Percentiles rank a stretch among this genome's conserved stretches.
Conservation (phyloP, 2,329 filamentous ascomycete genomes). For the Sporothrix inflata region DNA sequence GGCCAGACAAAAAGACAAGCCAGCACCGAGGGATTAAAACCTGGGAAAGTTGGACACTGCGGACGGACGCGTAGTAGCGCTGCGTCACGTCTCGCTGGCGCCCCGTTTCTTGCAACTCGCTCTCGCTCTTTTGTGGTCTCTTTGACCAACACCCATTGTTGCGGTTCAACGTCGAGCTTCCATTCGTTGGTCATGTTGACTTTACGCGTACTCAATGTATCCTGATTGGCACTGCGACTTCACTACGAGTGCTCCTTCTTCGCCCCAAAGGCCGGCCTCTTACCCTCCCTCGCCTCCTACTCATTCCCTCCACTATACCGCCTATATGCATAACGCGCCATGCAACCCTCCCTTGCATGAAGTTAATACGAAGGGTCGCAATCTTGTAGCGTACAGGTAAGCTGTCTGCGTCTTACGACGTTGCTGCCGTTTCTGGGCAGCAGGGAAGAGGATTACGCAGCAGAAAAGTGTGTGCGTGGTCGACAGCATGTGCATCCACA, state of each 20-base stretch:
- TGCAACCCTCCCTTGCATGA: slow-evolving; percentile 14
- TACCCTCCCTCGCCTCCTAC: not conserved
- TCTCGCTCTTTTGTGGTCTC: not conserved
- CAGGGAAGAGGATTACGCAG: slow-evolving; percentile 16
- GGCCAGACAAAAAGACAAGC: not conserved
- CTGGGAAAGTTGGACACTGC: slow-evolving; percentile 15
- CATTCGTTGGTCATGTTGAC: not conserved
- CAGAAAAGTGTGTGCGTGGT: not conserved
- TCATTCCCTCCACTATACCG: not conserved
- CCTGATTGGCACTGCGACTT: not conserved
- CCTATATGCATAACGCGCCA: slow-evolving; percentile 21
- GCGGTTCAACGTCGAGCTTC: not conserved
- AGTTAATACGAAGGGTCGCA: slow-evolving; percentile 20
- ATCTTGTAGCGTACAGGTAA: slow-evolving; percentile 1
- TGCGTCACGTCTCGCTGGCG: slow-evolving; percentile 14
- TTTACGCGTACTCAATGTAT: not conserved
- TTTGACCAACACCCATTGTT: not conserved
- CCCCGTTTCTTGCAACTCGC: slow-evolving; percentile 3
- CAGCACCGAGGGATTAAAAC: slow-evolving; percentile 3
- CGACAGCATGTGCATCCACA: not conserved
- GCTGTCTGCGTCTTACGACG: slow-evolving; percentile 18
- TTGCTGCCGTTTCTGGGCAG: slow-evolving; percentile 18
- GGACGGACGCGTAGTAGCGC: slow-evolving; percentile 18
- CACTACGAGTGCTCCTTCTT: not conserved
- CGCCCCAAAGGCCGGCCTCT: not conserved